Percentiles rank a stretch among this genome's conserved stretches.
Evolutionary conservation across 306 rosid species (phyloP).

Genomic region (Lithocarpus polystachyus): DNA sequence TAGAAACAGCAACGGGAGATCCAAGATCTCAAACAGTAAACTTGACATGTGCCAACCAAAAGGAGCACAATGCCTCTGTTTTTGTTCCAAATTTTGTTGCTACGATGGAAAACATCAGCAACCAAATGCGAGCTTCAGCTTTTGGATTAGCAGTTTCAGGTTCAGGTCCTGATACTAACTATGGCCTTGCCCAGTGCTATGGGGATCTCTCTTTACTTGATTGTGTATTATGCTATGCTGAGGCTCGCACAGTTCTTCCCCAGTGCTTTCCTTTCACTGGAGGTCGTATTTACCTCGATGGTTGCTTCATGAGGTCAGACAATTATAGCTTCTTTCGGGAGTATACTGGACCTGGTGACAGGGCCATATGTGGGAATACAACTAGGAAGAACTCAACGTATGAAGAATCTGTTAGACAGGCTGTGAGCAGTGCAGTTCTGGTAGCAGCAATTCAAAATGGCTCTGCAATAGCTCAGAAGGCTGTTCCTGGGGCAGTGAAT

Average conservation of each 20-base stretch:
- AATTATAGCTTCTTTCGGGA: constrained; percentile 72
- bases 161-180: constrained; percentile 63
- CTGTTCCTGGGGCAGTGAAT: constrained; percentile 34
- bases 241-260: constrained; percentile 84
- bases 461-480: constrained; percentile 45
- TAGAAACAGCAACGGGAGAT: constrained; percentile 46
- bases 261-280: constrained; percentile 73
- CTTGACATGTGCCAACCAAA: constrained; percentile 43
- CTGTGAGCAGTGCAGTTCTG: constrained; percentile 41
- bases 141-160: constrained; percentile 66
- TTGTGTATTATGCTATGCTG: constrained; percentile 78
- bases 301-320: constrained; percentile 92
- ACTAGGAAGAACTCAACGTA: constrained; percentile 47
- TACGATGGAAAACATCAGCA: constrained; percentile 71
- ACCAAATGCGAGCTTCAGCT: constrained; percentile 64
- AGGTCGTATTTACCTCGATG: constrained; percentile 79
- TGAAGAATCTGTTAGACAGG: constrained; percentile 41
- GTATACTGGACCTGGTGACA: constrained; percentile 54
- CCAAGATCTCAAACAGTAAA: constrained; percentile 64
- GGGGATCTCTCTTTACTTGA: constrained; percentile 87
- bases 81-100: constrained; percentile 75
- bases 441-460: constrained; percentile 49
- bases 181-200: constrained; percentile 87
- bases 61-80: constrained; percentile 49
- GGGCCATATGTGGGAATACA: constrained; percentile 54